Base-by-base conservation (phyloP, 2,329 filamentous ascomycete genomes). In the Parastagonospora avenae region DNA sequence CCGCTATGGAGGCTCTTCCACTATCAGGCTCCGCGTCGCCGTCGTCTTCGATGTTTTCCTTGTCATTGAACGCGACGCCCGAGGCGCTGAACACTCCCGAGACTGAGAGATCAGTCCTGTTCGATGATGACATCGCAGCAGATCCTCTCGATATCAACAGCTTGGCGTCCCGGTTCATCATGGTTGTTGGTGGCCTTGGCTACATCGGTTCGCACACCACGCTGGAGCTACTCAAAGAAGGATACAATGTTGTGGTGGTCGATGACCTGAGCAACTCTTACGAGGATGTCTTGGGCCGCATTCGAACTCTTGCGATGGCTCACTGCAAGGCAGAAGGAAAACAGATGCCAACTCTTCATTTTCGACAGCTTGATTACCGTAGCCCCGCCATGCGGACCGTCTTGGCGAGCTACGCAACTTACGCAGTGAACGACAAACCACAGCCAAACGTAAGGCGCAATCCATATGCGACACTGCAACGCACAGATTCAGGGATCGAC, bases 181-280 rank as follows among this genome's bases (percentile, higher is more conserved):
- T 83, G 60, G 81, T 84, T 27, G 78, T 81, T 32, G 81, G 81
- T 15, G 81, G 81, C 8, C 75, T 82, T 11, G 81, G 81, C 6
- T 83, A 80, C 65, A 83, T 84, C 46, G 82, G 82, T 27, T 83
- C 80, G 2, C 81, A 84, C 63, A 84, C 81, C 0, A 76, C 78
- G 1, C 71, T 83, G 0, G 80, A 83, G 60, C 70, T 84, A 30
- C 73, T 84, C 52, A 80, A 82, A 52, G 77, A 76, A 31, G 79
- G 81, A 15, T 77, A 81, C 67, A 82, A 80, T 55, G 80, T 84
- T 29, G 74, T 84, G 49, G 65, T 77, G 12, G 64, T 77, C 39
- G 76, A 78, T 55, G 71, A 78, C 53, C 53, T 77, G 38, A 75
- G 74, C 63, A 84, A 84, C 64, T 73, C 73, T 2, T 76, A 72